Conservation (phyloP, 495 filamentous ascomycete genomes). For the Pyrenula massariospora region DNA sequence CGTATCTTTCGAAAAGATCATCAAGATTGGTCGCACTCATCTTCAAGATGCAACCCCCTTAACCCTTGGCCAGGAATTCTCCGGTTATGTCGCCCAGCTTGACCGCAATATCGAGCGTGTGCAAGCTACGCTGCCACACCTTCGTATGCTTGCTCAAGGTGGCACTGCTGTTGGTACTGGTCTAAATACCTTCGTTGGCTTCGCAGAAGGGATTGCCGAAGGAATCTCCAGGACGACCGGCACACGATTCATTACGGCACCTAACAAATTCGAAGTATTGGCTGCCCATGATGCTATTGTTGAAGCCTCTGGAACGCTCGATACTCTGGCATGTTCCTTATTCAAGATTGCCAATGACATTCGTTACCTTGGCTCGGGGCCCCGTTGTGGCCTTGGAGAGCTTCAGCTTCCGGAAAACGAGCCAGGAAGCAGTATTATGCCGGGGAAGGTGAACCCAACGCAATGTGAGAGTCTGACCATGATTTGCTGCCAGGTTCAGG, state of each 20-base stretch:
- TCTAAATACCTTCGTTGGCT: constrained; percentile 94
- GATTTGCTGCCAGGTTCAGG: constrained; percentile 95
- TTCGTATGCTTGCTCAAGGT: constrained; percentile 84
- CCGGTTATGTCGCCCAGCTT: constrained; percentile 90
- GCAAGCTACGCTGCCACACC: constrained; percentile 66
- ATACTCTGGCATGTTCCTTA: constrained; percentile 83
- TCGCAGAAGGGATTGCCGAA: constrained; percentile 80
- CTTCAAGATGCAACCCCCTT: constrained; percentile 94
- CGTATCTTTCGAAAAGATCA: constrained; percentile 79
- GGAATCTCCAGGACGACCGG: constrained; percentile 89
- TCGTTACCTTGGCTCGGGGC: constrained; percentile 90
- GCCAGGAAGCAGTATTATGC: constrained; percentile 96
- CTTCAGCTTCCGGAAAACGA: constrained; percentile 92
- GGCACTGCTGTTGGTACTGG: constrained; percentile 96
- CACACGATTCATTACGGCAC: constrained; percentile 86
- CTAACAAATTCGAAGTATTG: constrained; percentile 99
- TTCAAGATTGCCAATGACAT: constrained; percentile 99
- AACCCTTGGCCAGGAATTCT: constrained; percentile 96
- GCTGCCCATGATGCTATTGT: constrained; percentile 94
- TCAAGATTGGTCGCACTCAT: constrained; percentile 98
- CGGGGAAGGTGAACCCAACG: constrained; percentile 97
- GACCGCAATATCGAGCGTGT: constrained; percentile 84
- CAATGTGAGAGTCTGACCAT: constrained; percentile 97
- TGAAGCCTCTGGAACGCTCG: constrained; percentile 83
- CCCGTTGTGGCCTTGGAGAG: constrained; percentile 90